Base-by-base conservation (phyloP, 2,329 filamentous ascomycete genomes). In the Claviceps lovelessii region DNA sequence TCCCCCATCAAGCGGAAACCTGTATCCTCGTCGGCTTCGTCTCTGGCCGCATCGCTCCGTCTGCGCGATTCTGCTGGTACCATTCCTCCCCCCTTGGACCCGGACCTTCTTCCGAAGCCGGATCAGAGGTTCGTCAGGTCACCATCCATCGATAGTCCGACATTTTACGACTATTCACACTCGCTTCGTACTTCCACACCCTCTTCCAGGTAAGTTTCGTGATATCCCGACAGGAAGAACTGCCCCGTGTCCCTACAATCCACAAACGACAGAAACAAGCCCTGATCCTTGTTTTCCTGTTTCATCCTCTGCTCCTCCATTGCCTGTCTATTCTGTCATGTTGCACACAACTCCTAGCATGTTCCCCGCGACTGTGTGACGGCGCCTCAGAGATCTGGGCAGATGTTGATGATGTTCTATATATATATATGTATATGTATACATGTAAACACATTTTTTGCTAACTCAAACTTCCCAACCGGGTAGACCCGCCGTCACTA, bases 1-100 rank as follows among this genome's bases (percentile, higher is more conserved):
- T 65, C 70, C 58, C 65, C 70, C 58, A 77, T 84, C 68, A 77
- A 76, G 64, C 75, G 81, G 58, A 84, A 84, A 69, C 81, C 81
- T 54, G 65, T 84, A 57, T 81, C 80, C 47, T 70, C 72, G 8
- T 75, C 76, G 37, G 77, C 77, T 51, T 79, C 77, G 44, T 71
- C 75, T 56, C 63, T 78, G 59, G 71, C 73, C 39, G 69, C 74
- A 29, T 70, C 72, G 33, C 68, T 66, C 13, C 54, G 52, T 37
- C 50, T 54, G 42, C 47, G 56, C 53, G 54, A 56, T 52, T 56
- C 57, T 8, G 49, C 54, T 29, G 28, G 13, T 13, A 29, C 47
- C 13, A 46, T 53, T 15, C 58, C 55, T 13, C 49, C 63, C n/a
- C 62, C 63, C 10, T 67, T 68, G 42, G 68, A 62, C 51, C 65